Evolutionary conservation across 2,329 filamentous ascomycete genomes (phyloP), one percentile per base, ranked within the genome.

Genomic region (Niveomyces coronatus): DNA sequence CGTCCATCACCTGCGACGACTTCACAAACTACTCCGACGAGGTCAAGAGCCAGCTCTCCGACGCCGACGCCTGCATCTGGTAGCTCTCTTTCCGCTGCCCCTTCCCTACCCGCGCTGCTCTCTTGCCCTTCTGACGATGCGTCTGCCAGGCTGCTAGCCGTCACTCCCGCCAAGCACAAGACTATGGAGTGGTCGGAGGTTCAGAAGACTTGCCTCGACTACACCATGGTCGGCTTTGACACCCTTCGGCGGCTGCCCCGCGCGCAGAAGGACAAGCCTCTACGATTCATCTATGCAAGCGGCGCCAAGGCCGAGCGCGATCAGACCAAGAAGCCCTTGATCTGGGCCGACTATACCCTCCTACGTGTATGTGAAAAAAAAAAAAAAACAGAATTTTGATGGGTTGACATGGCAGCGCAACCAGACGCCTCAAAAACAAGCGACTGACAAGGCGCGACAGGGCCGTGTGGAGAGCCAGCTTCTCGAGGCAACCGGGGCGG

Each of bases 281-380:
- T 71, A 23, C 61, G 61, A 2, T 72, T 71, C 41, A 35, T 71
- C 3, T 71, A 71, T 47, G 57, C 67, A 42, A 74, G 69, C 44
- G 71, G 69, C 3, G 46, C 53, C 2, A 53, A 49, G 1, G 56
- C 58, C 3, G 60, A 63, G 44, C 59, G 67, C 2, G 70, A 74
- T 32, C 64, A 55, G 15, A 58, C 47, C 10, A 64, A 69, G 49
- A 65, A 53, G 36, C 62, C 59, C 2, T 48, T 43, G 42, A 45
- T 60, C 7, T 45, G 61, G 19, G 47, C 47, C 64, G 53, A 69
- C 28, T 74, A 72, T 40, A 44, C 35, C 7, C 39, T 64, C 9
- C 60, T 74, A 60, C 50, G 71, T n/a, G 70, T 70, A 53, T 24
- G 14, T n/a, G 4, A 22, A 11, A 29, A 1, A 4, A 4, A 14